These are phyloP conservation scores for Auriscalpium vulgare DNA, from an alignment of 768 basidiomycete genomes.

Conservation along the genomic window DNA sequence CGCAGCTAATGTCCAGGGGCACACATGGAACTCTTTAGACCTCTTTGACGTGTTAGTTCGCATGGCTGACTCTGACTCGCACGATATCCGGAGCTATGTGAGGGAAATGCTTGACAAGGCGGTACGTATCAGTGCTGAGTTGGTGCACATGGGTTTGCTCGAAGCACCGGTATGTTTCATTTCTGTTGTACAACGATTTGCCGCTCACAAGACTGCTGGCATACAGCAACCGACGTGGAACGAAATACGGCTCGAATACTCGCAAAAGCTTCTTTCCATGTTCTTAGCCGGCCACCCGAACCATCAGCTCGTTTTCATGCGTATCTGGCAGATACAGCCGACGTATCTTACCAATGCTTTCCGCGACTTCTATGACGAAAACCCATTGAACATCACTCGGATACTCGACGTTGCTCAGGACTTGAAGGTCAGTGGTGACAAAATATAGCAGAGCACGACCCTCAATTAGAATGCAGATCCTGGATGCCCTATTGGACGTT, in stretches of 20 bases:
- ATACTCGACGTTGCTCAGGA: slow-evolving; percentile 95
- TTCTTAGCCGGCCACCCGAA: slow-evolving; percentile 91
- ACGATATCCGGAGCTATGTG: slow-evolving; percentile 68
- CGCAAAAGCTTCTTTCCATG: slow-evolving; percentile 76
- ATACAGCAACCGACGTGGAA: slow-evolving; percentile 75
- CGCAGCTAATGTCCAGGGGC: slow-evolving; percentile 83
- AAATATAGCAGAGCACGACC: too few species aligned
- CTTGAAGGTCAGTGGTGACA: slow-evolving; percentile 56
- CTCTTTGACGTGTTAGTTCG: slow-evolving; percentile 84
- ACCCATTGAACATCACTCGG: slow-evolving; percentile 86
- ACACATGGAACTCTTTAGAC: slow-evolving; percentile 93
- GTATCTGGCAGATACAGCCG: slow-evolving; percentile 88
- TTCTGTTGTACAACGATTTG: not conserved
- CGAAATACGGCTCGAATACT: slow-evolving; percentile 80
- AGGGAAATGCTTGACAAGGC: slow-evolving; percentile 92
- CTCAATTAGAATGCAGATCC: slow-evolving; percentile 44
- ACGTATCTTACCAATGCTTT: slow-evolving; percentile 82
- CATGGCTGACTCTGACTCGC: slow-evolving; percentile 61
- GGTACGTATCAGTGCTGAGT: slow-evolving; percentile 86
- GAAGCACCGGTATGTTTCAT: slow-evolving; percentile 71
- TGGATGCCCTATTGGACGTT: slow-evolving; percentile 87
- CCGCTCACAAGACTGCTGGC: slow-evolving; percentile 10
- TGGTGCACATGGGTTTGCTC: slow-evolving; percentile 88
- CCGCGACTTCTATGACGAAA: slow-evolving; percentile 87
- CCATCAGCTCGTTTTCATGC: slow-evolving; percentile 94